A percentile compares a stretch with the other conserved stretches of the same genome.
phyloP scores from a whole-genome alignment of 148 eudicot species.

The Rhododendron simsii region DNA sequence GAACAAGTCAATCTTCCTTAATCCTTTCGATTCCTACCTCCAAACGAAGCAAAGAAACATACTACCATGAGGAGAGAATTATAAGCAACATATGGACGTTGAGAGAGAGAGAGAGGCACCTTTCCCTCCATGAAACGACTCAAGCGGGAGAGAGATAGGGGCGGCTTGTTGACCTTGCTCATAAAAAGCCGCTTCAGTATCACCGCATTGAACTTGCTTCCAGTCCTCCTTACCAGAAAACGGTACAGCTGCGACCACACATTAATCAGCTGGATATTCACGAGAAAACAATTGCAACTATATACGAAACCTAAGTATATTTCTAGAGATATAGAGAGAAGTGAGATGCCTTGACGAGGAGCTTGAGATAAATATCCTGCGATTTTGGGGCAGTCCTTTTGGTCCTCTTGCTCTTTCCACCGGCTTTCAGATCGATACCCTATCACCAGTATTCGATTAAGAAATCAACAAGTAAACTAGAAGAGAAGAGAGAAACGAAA shows the following conservation, averaged over 20 bases:
- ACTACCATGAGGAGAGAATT: too few species aligned
- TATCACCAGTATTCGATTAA: background rate
- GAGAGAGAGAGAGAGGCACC: conserved; percentile 33
- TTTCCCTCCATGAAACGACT: conserved; percentile 60
- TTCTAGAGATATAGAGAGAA: background rate
- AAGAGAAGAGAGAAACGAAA: background rate
- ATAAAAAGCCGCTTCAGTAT: conserved; percentile 80
- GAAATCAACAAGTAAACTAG: background rate
- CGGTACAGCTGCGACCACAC: conserved; percentile 56
- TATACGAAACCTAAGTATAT: background rate
- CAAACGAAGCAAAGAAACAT: background rate
- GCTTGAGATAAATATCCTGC: conserved; percentile 59
- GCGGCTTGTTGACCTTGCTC: conserved; percentile 87
- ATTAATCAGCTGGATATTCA: background rate
- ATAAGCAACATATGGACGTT: background rate
- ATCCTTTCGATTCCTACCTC: background rate
- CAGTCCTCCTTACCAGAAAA: conserved; percentile 83
- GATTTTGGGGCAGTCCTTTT: conserved; percentile 61
- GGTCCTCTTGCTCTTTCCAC: conserved; percentile 68
- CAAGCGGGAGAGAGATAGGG: conserved; percentile 73
- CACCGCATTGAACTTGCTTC: conserved; percentile 83
- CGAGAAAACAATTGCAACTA: background rate
- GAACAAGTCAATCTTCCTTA: background rate
- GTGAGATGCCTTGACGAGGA: conserved; percentile 52
- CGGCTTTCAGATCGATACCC: conserved; percentile 72